These are phyloP conservation scores for Groenewaldozyma sp. DNA, from an alignment of 1,139 yeast genomes.

Conservation along the genomic window DNA sequence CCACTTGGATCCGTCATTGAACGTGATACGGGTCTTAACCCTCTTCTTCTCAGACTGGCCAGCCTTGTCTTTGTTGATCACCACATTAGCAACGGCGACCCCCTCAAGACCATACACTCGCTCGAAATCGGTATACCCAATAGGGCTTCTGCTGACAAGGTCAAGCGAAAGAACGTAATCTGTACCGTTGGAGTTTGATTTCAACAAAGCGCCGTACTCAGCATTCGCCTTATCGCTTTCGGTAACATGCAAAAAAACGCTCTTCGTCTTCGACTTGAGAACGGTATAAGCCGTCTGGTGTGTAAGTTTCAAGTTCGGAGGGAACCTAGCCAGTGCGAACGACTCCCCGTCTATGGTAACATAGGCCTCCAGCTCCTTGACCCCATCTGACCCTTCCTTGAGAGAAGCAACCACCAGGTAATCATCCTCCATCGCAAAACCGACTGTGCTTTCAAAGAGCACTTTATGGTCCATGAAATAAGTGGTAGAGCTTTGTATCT, in stretches of 20 bases:
- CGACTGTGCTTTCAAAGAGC: conserved; percentile 47
- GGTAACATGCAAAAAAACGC: conserved; percentile 79
- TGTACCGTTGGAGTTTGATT: conserved; percentile 93
- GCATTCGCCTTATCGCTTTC: conserved; percentile 41
- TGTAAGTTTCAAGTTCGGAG: conserved; percentile 53
- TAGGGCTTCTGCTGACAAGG: conserved; percentile 62
- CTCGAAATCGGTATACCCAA: conserved; percentile 86
- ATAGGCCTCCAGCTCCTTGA: conserved; percentile 42
- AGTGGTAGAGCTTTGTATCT: conserved; percentile 37
- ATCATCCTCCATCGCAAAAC: conserved; percentile 56
- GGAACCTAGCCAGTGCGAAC: conserved; percentile 77
- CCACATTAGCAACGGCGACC: conserved; percentile 63
- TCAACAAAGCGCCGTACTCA: conserved; percentile 76
- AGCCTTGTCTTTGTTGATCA: conserved; percentile 37
- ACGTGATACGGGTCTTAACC: conserved; percentile 65
- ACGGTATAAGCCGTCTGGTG: conserved; percentile 77
- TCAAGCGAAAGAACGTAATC: conserved; percentile 67
- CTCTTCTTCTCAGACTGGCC: conserved; percentile 35
- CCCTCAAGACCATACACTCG: conserved; percentile 85
- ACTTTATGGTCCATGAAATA: conserved; percentile 37
- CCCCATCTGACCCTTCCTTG: conserved; percentile 24
- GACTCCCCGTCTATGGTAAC: conserved; percentile 75
- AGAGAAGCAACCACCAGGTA: conserved; percentile 65
- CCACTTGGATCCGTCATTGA: conserved; percentile 94
- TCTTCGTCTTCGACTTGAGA: conserved; percentile 62